Conservation (phyloP, 164 flowering plant species). For the Akebia trifoliata region DNA sequence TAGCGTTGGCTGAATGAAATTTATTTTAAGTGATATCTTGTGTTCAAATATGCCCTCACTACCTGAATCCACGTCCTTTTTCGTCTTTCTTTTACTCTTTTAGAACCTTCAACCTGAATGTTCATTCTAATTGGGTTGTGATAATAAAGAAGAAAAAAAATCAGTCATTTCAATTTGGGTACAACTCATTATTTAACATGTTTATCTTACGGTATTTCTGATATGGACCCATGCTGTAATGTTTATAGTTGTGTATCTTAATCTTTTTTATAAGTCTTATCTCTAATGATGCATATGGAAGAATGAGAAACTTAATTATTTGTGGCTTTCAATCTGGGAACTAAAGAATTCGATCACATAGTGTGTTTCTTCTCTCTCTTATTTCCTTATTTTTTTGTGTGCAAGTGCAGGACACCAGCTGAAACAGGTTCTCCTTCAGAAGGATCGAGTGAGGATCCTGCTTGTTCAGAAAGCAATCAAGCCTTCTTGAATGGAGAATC, state of each 20-base stretch:
- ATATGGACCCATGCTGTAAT: not conserved
- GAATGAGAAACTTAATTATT: not conserved
- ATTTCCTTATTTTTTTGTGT: not conserved
- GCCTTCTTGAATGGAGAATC: slow-evolving; percentile 23
- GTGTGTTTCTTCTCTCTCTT: slow-evolving; percentile 16
- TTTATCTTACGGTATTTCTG: not conserved
- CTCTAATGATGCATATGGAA: not conserved
- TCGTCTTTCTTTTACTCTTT: no score
- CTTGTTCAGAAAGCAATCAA: slow-evolving; percentile 24
- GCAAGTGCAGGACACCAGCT: slow-evolving; percentile 33
- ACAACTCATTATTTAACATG: not conserved
- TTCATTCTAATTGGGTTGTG: no score
- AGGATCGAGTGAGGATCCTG: slow-evolving; percentile 19
- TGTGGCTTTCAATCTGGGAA: not conserved
- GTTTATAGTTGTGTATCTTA: not conserved
- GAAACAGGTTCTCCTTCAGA: slow-evolving; percentile 26
- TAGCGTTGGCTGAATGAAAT: no score
- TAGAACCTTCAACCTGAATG: no score
- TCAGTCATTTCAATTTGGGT: not conserved
- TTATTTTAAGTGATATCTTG: no score
- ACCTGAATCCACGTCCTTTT: no score
- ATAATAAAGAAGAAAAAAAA: not conserved
- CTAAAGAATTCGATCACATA: not conserved
- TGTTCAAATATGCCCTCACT: no score
- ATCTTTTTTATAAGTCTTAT: not conserved